Conservation (phyloP, 2,329 filamentous ascomycete species). For the Ophiosphaerella korrae region DNA sequence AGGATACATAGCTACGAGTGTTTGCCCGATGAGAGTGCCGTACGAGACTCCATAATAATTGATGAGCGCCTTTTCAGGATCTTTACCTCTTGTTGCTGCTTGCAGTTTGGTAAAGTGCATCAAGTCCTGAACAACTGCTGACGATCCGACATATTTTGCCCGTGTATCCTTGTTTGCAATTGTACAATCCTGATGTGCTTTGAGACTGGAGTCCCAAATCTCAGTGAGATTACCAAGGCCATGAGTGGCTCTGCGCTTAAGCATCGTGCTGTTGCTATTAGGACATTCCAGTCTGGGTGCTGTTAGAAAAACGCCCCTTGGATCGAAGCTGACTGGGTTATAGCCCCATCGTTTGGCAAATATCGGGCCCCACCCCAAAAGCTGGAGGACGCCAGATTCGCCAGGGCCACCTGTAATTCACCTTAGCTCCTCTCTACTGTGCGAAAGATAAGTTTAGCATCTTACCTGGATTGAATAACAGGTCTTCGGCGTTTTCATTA, state of each 20-base stretch:
- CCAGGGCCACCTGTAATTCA: slow-evolving; percentile 28
- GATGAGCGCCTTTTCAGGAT: slow-evolving; percentile 38
- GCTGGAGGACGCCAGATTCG: slow-evolving; percentile 34
- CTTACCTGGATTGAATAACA: slow-evolving; percentile 18
- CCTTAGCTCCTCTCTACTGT: too few species aligned
- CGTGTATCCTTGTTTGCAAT: slow-evolving; percentile 5
- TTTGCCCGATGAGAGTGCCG: slow-evolving; percentile 52
- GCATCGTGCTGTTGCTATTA: slow-evolving; percentile 13
- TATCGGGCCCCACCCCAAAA: slow-evolving; percentile 8
- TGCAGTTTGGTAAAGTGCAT: slow-evolving; percentile 26
- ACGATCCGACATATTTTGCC: slow-evolving; percentile 21
- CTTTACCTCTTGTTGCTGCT: slow-evolving; percentile 18
- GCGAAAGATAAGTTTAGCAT: too few species aligned
- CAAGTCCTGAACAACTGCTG: slow-evolving; percentile 33
- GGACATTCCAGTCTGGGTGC: slow-evolving; percentile 14
- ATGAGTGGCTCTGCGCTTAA: not conserved
- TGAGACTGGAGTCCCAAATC: slow-evolving; percentile 3
- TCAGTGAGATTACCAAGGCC: not conserved
- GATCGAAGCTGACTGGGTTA: slow-evolving; percentile 37
- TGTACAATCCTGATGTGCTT: not conserved
- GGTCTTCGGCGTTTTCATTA: slow-evolving; percentile 1
- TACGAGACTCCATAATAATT: slow-evolving; percentile 51
- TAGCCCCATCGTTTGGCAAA: slow-evolving; percentile 13
- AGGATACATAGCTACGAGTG: slow-evolving; percentile 52
- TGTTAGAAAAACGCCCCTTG: slow-evolving; percentile 29